phyloP scores from a whole-genome alignment of 352 stramenopile genomes.

The Achlya hypogyna region DNA sequence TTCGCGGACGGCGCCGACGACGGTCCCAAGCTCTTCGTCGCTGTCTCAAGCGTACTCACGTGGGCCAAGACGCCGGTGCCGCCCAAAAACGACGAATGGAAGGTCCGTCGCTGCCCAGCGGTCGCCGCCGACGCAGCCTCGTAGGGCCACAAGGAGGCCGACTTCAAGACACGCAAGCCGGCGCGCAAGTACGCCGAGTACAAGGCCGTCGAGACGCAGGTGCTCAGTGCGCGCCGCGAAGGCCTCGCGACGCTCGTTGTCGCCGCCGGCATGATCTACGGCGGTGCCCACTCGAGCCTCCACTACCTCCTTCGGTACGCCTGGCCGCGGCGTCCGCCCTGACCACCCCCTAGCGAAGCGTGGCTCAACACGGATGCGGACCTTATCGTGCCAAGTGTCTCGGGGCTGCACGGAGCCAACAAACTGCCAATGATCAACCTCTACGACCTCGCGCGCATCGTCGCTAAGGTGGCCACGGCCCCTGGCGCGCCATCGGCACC shows the following conservation, averaged over 20 bases:
- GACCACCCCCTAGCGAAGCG: conserved; percentile 29
- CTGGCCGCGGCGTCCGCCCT: neutral
- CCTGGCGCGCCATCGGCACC: conserved; percentile 31
- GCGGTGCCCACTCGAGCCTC: conserved; percentile 57
- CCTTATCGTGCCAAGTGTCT: conserved; percentile 49
- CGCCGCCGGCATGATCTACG: conserved; percentile 65
- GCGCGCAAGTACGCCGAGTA: conserved; percentile 57
- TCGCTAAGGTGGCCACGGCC: conserved; percentile 35
- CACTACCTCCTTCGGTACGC: conserved; percentile 38
- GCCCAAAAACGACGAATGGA: conserved; percentile 32
- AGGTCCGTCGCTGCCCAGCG: neutral
- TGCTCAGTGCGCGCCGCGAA: conserved; percentile 59
- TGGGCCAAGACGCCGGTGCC: conserved; percentile 64
- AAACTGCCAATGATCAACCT: conserved; percentile 78
- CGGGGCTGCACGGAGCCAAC: conserved; percentile 35
- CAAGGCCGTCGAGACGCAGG: conserved; percentile 77
- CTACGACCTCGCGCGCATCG: conserved; percentile 58
- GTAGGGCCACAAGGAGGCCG: conserved; percentile 47
- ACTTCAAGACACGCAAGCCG: conserved; percentile 72
- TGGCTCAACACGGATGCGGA: conserved; percentile 54
- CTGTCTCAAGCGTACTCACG: conserved; percentile 62
- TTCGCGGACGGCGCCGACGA: conserved; percentile 38
- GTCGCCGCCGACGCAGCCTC: neutral
- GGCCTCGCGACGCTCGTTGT: conserved; percentile 67
- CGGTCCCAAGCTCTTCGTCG: conserved; percentile 52